phyloP scores from a whole-genome alignment of 805 yeast species.

The Schwanniomyces yamadae region DNA sequence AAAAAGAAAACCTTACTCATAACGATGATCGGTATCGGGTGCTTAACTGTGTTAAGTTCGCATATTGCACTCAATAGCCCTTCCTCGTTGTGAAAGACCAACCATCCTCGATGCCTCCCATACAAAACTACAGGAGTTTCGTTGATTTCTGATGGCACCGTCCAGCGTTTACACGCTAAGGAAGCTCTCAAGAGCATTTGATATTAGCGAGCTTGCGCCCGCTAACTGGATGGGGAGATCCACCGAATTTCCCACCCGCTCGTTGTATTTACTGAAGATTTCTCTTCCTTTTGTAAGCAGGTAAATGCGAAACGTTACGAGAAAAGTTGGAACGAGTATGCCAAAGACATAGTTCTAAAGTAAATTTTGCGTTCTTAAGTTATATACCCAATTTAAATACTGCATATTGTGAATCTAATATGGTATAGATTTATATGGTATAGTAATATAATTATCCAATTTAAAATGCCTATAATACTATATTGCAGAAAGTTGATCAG shows the following conservation, averaged over 20 bases:
- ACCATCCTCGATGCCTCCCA: slow-evolving; percentile 62
- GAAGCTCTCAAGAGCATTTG: slow-evolving; percentile 55
- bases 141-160: slow-evolving; percentile 55
- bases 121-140: slow-evolving; percentile 20
- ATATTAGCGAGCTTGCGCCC: slow-evolving; percentile 6
- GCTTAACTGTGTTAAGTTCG: slow-evolving; percentile 42
- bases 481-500: too few species aligned
- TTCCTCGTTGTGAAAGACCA: slow-evolving; percentile 37
- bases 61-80: slow-evolving; percentile 62
- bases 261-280: slow-evolving; percentile 8
- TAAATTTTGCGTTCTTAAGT: neutral
- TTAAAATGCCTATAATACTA: too few species aligned
- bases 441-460: too few species aligned
- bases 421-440: too few species aligned
- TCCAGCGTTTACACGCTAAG: slow-evolving; percentile 58
- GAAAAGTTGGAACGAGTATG: slow-evolving; percentile 32
- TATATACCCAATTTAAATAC: too few species aligned
- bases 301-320: slow-evolving; percentile 49
- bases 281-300: slow-evolving; percentile 34
- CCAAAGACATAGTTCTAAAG: slow-evolving; percentile 7
- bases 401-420: too few species aligned
- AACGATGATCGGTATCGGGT: slow-evolving; percentile 67
- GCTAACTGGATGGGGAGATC: slow-evolving; percentile 46
- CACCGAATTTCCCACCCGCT: slow-evolving; percentile 68
- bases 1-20: slow-evolving; percentile 34